Conservation (phyloP, 2,329 filamentous ascomycete genomes). For the Pseudogymnoascus sp. region DNA sequence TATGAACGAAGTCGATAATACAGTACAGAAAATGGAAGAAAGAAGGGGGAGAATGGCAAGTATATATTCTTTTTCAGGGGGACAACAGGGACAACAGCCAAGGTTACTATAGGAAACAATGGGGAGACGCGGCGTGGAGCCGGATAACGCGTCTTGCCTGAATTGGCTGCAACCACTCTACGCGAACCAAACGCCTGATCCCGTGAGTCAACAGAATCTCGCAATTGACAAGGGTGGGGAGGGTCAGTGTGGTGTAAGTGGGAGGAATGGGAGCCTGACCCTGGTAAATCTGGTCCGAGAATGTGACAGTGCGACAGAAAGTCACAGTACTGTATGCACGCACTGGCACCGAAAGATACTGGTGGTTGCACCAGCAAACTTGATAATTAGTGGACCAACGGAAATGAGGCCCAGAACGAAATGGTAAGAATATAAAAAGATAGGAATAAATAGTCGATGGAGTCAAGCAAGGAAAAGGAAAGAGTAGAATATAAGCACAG, state of each 20-base stretch:
- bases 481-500: background rate
- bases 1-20: background rate
- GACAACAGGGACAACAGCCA: background rate
- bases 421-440: background rate
- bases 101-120: conserved; percentile 9
- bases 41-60: background rate
- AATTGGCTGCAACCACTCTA: conserved; percentile 9
- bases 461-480: background rate
- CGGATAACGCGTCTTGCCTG: conserved; percentile 9
- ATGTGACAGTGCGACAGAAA: conserved; percentile 1
- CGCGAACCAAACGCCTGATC: conserved; percentile 11
- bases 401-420: conserved; percentile 5
- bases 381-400: conserved; percentile 5
- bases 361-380: background rate
- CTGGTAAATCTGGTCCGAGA: background rate
- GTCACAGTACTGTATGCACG: background rate
- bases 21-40: background rate
- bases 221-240: conserved; percentile 1
- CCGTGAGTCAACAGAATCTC: conserved; percentile 7
- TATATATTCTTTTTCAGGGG: conserved; percentile 7
- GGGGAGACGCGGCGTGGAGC: conserved; percentile 8
- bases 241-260: no score
- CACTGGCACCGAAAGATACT: background rate
- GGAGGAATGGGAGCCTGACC: background rate
- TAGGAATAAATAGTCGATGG: background rate